phyloP scores from a whole-genome alignment of 768 basidiomycete species.

The Trichaptum fuscoviolaceum region DNA sequence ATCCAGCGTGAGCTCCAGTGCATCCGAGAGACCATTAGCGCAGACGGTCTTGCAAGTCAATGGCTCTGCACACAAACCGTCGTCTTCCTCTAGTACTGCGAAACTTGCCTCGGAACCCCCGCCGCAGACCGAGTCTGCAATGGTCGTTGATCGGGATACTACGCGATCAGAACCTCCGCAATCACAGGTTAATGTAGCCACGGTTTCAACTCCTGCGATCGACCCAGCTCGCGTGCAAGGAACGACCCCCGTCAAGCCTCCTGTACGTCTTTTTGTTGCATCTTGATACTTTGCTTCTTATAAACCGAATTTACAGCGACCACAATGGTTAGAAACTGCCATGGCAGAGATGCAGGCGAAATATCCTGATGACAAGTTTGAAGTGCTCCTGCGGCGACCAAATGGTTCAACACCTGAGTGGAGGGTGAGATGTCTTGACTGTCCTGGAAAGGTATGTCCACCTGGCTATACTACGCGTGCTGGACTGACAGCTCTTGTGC shows the following conservation, averaged over 20 bases:
- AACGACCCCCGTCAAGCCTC: background rate
- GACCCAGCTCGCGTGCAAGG: background rate
- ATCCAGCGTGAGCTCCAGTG: constrained; percentile 62
- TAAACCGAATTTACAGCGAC: constrained; percentile 34
- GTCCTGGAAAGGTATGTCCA: constrained; percentile 78
- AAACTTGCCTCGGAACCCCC: constrained; percentile 17
- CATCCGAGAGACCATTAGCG: constrained; percentile 69
- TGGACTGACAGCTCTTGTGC: constrained; percentile 13
- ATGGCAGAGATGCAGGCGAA: constrained; percentile 60
- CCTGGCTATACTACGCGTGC: background rate
- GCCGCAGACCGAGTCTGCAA: constrained; percentile 14
- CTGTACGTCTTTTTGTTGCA: background rate
- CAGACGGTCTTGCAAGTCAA: constrained; percentile 54
- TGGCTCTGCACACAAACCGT: constrained; percentile 35
- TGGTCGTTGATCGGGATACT: constrained; percentile 11
- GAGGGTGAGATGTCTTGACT: constrained; percentile 88
- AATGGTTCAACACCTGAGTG: constrained; percentile 66
- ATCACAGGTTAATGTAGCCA: constrained; percentile 3
- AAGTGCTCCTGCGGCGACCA: constrained; percentile 61
- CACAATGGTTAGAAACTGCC: constrained; percentile 68
- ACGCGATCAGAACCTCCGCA: constrained; percentile 1
- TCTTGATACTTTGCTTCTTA: background rate
- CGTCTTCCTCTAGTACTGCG: constrained; percentile 18
- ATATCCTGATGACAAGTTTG: constrained; percentile 82
- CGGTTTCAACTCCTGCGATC: background rate